Percentiles rank a stretch among this genome's conserved stretches.
phyloP scores from a whole-genome alignment of 2,329 filamentous ascomycete species.

The Alternaria hordeiaustralica region DNA sequence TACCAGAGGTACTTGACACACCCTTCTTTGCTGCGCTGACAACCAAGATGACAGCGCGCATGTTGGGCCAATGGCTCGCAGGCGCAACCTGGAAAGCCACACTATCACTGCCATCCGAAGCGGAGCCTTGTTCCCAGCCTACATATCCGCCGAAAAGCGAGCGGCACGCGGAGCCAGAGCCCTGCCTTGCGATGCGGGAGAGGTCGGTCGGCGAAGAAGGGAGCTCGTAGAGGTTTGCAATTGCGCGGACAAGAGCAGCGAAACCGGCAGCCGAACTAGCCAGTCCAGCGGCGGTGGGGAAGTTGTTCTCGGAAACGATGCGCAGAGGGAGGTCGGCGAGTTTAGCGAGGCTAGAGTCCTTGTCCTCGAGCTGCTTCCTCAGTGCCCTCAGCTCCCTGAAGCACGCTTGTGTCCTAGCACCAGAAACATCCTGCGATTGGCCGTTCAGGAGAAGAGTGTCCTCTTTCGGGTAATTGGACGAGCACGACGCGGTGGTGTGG shows the following conservation, averaged over 20 bases:
- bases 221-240: constrained; percentile 90
- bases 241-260: constrained; percentile 75
- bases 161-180: constrained; percentile 92
- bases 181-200: constrained; percentile 87
- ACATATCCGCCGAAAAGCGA: constrained; percentile 95
- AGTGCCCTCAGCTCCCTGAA: constrained; percentile 83
- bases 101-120: constrained; percentile 82
- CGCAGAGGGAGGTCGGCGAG: constrained; percentile 78
- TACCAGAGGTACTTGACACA: constrained; percentile 88
- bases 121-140: constrained; percentile 83
- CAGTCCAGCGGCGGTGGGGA: constrained; percentile 94
- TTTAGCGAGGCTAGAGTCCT: constrained; percentile 77
- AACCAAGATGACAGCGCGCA: constrained; percentile 91
- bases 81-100: constrained; percentile 87
- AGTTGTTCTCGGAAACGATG: constrained; percentile 97
- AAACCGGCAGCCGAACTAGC: constrained; percentile 70
- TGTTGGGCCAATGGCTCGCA: constrained; percentile 90
- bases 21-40: constrained; percentile 95
- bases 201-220: constrained; percentile 81
- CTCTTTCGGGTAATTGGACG: constrained; percentile 68
- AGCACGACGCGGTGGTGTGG: constrained; percentile 94
- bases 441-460: constrained; percentile 86
- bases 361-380: constrained; percentile 75
- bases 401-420: constrained; percentile 91
- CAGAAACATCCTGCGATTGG: constrained; percentile 80